Evolutionary conservation across 1,284 basidiomycete species (phyloP), one percentile per base, ranked within the genome.

Genomic region (Vanrija sp.): DNA sequence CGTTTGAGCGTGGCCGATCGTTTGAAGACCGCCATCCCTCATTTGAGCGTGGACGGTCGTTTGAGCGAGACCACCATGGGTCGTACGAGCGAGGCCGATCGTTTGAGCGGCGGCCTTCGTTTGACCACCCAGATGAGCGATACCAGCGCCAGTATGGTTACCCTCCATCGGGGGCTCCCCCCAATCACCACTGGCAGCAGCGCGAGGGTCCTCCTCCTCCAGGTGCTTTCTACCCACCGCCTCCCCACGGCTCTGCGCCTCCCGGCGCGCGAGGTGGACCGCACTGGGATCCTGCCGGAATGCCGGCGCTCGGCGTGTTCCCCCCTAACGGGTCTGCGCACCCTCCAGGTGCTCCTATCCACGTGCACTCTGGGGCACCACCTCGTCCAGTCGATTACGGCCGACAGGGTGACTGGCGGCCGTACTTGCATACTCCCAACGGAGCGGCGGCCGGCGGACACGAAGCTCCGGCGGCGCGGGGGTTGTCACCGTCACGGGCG

Each of bases 261-360:
- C 23, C 44, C 49, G 37, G 43, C 14, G 6, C 24, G 19, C 22
- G 37, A 31, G 25, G 37, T 14, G n/a, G 37, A 20, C 14, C 36
- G 6, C 46, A 39, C 27, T 54, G 53, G 53, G 53, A 54, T 3
- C 38, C 39, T 14, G 31, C 25, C 24, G 27, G 23, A 6, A 41
- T 57, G 19, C 55, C 55, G 9, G 45, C 47, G 20, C 47, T 57
- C 18, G 55, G 55, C 18, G 55, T 53, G 22, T 57, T 57, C 51
- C 55, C 55, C 7, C 42, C 46, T 14, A 23, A 25, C 43, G 24
- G 22, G 3, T 4, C 43, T 15, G 25, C 16, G 25, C 43, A 45
- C 25, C n/a, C 24, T 38, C 10, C 25, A 18, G 7, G 10, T 38
- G 18, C n/a, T 48, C 20, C 23, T 23, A 14, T 48, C 47, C 38